Percentiles rank a stretch among this genome's conserved stretches.
These are phyloP conservation scores for Boeremia exigua DNA, from an alignment of 2,329 filamentous ascomycete genomes.

Conservation along the genomic window DNA sequence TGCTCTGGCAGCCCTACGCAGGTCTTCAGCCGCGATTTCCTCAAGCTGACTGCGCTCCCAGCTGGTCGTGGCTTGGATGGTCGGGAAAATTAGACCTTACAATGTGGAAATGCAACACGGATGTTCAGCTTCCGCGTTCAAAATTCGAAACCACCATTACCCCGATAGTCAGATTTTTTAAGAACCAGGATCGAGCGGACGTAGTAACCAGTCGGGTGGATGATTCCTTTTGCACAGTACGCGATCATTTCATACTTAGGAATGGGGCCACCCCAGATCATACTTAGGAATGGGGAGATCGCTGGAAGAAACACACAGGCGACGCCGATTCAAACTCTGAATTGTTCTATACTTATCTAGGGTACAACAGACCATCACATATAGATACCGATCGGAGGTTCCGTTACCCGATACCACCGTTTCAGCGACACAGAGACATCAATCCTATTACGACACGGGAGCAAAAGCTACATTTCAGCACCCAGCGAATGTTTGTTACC, in stretches of 20 bases:
- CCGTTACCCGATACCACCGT: neutral
- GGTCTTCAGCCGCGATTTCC: neutral
- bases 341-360: neutral
- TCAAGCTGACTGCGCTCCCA: neutral
- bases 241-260: neutral
- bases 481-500: neutral
- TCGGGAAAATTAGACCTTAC: neutral
- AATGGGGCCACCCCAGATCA: neutral
- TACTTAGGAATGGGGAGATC: no score
- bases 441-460: neutral
- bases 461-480: neutral
- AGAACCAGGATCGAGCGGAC: neutral
- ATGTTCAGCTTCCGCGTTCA: neutral
- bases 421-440: neutral
- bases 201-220: neutral
- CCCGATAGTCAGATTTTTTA: neutral
- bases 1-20: neutral
- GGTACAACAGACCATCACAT: neutral
- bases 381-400: neutral
- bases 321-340: neutral
- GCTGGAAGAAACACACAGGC: neutral
- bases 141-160: neutral
- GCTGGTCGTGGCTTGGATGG: slow-evolving; percentile 1
- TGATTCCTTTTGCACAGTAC: neutral
- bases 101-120: neutral